phyloP scores from a whole-genome alignment of 192 early-diverging fungal genomes.

The Umbelopsis isabellina region DNA sequence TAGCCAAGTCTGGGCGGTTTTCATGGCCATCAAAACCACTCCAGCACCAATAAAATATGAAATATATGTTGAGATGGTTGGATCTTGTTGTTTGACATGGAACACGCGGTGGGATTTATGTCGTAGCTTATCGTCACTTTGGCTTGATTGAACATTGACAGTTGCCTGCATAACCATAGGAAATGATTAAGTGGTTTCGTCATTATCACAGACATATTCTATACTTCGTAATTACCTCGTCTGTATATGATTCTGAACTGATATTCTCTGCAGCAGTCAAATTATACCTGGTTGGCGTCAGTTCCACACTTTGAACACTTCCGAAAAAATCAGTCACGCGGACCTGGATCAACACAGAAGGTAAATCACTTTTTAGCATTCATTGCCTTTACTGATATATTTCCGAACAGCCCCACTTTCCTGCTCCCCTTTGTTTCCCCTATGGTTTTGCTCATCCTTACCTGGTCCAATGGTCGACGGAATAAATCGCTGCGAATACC shows the following conservation, averaged over 20 bases:
- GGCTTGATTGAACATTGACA: no score
- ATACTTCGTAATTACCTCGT: background rate
- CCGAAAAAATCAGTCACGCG: conserved; percentile 97
- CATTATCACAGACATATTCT: background rate
- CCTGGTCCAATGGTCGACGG: conserved; percentile 74
- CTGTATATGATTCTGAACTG: conserved; percentile 19
- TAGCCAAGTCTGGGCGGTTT: background rate
- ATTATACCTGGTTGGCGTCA: conserved; percentile 61
- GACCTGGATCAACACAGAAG: conserved; percentile 45
- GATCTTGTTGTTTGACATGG: conserved; percentile 9
- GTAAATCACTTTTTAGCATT: background rate
- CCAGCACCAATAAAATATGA: conserved; percentile 5
- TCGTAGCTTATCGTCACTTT: background rate
- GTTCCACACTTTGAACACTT: conserved; percentile 87
- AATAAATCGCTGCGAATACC: conserved; percentile 88
- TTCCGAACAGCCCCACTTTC: background rate
- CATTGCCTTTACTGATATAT: background rate
- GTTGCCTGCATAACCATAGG: background rate
- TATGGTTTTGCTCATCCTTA: conserved; percentile 37
- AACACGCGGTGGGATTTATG: background rate
- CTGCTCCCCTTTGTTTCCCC: background rate
- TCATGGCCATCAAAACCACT: background rate
- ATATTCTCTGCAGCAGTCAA: conserved; percentile 13
- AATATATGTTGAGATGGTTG: background rate
- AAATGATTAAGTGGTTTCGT: background rate